These are phyloP conservation scores for Ascoidea asiatica DNA, from an alignment of 805 yeast genomes.

Conservation along the genomic window DNA sequence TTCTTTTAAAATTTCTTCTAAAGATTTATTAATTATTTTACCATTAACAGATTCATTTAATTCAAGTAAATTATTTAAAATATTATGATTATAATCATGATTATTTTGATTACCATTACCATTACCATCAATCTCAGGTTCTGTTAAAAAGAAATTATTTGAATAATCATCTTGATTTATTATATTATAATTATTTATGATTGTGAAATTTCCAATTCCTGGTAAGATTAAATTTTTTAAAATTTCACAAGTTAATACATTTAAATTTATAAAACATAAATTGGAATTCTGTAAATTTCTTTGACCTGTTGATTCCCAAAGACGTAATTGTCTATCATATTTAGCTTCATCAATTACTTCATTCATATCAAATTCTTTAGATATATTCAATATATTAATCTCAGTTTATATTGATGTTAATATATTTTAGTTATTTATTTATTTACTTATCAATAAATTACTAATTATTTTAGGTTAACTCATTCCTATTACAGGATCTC, in stretches of 20 bases:
- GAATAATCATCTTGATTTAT: conserved; percentile 33
- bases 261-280: conserved; percentile 47
- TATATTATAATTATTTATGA: conserved; percentile 28
- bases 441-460: too few species aligned
- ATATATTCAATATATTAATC: too few species aligned
- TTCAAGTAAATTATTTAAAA: conserved; percentile 27
- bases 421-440: too few species aligned
- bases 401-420: too few species aligned
- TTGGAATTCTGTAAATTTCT: conserved; percentile 37
- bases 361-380: background rate
- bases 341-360: conserved; percentile 24
- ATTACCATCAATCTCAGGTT: too few species aligned
- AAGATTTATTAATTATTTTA: conserved; percentile 10
- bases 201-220: conserved; percentile 51
- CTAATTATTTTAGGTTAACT: too few species aligned
- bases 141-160: conserved; percentile 49
- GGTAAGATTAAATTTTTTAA: conserved; percentile 72
- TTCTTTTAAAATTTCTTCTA: conserved; percentile 8
- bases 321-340: conserved; percentile 77
- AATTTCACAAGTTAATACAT: conserved; percentile 49
- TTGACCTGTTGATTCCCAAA: conserved; percentile 82
- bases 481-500: too few species aligned
- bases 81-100: conserved; percentile 14
- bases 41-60: conserved; percentile 49
- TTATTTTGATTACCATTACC: conserved; percentile 28